These are phyloP conservation scores for Candida mattraensis DNA, from an alignment of 805 yeast species.

Conservation along the genomic window DNA sequence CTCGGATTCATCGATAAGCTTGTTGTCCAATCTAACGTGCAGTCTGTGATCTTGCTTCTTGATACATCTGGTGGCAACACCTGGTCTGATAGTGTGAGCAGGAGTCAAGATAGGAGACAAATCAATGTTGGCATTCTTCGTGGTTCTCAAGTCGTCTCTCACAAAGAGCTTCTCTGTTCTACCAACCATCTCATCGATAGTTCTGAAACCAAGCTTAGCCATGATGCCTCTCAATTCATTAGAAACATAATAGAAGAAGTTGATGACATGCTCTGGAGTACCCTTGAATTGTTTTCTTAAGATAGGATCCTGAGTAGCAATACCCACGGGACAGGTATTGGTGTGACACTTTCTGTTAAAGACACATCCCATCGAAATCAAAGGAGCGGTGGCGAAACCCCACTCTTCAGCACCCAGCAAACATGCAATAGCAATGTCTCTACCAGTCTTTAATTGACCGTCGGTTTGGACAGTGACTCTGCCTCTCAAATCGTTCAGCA, in stretches of 20 bases:
- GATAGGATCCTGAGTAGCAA: conserved; percentile 97
- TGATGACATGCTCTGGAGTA: conserved; percentile 97
- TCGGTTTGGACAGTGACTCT: conserved; percentile 96
- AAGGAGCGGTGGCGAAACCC: conserved; percentile 97
- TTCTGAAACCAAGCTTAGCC: conserved; percentile 95
- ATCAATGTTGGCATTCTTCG: conserved; percentile 90
- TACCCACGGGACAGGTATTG: conserved; percentile 96
- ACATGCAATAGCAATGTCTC: conserved; percentile 96
- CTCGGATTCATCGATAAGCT: conserved; percentile 94
- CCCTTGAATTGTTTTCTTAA: conserved; percentile 90
- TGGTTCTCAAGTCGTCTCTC: conserved; percentile 79
- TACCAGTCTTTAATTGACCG: conserved; percentile 95
- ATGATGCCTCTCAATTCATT: conserved; percentile 88
- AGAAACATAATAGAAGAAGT: conserved; percentile 93
- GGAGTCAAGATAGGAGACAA: conserved; percentile 94
- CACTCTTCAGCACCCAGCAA: conserved; percentile 97
- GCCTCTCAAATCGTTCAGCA: conserved; percentile 92
- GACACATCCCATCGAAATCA: conserved; percentile 96
- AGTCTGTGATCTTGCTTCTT: conserved; percentile 92
- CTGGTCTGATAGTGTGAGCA: conserved; percentile 94
- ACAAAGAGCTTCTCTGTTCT: conserved; percentile 88
- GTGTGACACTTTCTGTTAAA: conserved; percentile 94
- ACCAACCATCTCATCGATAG: conserved; percentile 97
- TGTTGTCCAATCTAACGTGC: conserved; percentile 92
- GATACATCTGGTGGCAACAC: conserved; percentile 90